Evolutionary conservation across 1,139 yeast genomes (phyloP).

Genomic region (Suhomyces bolitotheri): DNA sequence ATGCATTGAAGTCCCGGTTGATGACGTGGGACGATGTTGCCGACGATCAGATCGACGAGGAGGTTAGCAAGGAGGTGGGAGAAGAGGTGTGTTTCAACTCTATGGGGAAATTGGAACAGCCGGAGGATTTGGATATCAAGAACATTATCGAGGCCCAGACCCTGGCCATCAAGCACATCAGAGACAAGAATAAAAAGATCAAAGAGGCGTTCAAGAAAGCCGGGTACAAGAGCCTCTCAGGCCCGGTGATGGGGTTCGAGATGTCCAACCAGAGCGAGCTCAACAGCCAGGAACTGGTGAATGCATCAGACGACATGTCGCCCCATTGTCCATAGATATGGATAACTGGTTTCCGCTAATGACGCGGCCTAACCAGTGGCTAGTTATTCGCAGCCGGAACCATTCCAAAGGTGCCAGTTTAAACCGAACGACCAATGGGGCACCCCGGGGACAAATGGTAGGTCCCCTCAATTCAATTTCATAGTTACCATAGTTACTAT

Average conservation of each 20-base stretch:
- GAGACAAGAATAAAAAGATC: constrained; percentile 39
- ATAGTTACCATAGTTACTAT: too few relatives aligned
- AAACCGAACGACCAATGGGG: too few relatives aligned
- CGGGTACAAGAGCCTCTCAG: not conserved
- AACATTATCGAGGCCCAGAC: constrained; percentile 47
- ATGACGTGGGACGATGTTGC: constrained; percentile 62
- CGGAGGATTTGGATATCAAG: constrained; percentile 45
- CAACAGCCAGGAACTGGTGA: constrained; percentile 20
- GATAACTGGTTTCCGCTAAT: too few relatives aligned
- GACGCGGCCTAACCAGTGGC: too few relatives aligned
- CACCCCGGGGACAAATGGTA: too few relatives aligned
- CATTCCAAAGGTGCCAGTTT: too few relatives aligned
- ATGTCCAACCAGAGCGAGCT: constrained; percentile 33
- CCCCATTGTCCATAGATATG: not conserved
- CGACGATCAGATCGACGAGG: constrained; percentile 42
- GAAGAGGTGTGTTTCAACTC: constrained; percentile 48
- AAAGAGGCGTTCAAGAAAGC: constrained; percentile 31
- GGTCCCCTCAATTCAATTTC: too few relatives aligned
- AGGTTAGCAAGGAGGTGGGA: constrained; percentile 40
- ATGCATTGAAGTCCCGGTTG: constrained; percentile 52
- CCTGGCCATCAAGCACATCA: constrained; percentile 40
- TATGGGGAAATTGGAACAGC: constrained; percentile 32
- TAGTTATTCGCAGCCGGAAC: too few relatives aligned
- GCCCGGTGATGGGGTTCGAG: constrained; percentile 24
- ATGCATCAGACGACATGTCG: not conserved